These are phyloP conservation scores for Yamadazyma epiphylla DNA, from an alignment of 1,139 yeast genomes.

Conservation along the genomic window DNA sequence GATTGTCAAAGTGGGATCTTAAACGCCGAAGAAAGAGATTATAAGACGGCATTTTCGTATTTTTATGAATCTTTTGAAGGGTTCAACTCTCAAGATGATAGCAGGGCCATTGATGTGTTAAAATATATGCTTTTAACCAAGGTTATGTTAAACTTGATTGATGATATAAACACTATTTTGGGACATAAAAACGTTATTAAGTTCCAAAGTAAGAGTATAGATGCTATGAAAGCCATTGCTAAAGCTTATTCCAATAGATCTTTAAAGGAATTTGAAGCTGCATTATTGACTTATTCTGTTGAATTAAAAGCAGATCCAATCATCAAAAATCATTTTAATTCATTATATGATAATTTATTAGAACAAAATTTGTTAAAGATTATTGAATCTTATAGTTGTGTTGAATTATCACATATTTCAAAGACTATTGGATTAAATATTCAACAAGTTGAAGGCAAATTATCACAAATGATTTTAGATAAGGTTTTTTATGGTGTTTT, in stretches of 20 bases:
- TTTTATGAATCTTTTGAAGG: slow-evolving; percentile 95
- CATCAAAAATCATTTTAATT: slow-evolving; percentile 88
- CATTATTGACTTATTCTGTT: slow-evolving; percentile 63
- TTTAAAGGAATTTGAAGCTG: slow-evolving; percentile 81
- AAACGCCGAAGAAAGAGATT: slow-evolving; percentile 96
- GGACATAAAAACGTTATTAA: slow-evolving; percentile 77
- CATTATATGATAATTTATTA: slow-evolving; percentile 85
- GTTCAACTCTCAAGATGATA: slow-evolving; percentile 59
- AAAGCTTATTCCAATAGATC: slow-evolving; percentile 88
- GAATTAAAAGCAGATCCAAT: slow-evolving; percentile 86
- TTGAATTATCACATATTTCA: slow-evolving; percentile 86
- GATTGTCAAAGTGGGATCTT: slow-evolving; percentile 94
- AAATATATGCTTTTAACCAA: slow-evolving; percentile 91
- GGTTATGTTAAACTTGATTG: slow-evolving; percentile 85
- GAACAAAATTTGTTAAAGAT: slow-evolving; percentile 93
- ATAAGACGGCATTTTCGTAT: slow-evolving; percentile 92
- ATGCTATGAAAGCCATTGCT: slow-evolving; percentile 94
- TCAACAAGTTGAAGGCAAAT: slow-evolving; percentile 88
- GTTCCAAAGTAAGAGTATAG: slow-evolving; percentile 69
- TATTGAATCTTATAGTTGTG: slow-evolving; percentile 93
- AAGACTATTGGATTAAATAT: slow-evolving; percentile 83
- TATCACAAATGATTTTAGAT: slow-evolving; percentile 95
- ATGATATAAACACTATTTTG: slow-evolving; percentile 77
- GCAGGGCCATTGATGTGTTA: slow-evolving; percentile 70
- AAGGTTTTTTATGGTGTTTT: slow-evolving; percentile 91